These are phyloP conservation scores for Musa acuminata DNA, from an alignment of 176 grass and related monocot species.

Conservation along the genomic window DNA sequence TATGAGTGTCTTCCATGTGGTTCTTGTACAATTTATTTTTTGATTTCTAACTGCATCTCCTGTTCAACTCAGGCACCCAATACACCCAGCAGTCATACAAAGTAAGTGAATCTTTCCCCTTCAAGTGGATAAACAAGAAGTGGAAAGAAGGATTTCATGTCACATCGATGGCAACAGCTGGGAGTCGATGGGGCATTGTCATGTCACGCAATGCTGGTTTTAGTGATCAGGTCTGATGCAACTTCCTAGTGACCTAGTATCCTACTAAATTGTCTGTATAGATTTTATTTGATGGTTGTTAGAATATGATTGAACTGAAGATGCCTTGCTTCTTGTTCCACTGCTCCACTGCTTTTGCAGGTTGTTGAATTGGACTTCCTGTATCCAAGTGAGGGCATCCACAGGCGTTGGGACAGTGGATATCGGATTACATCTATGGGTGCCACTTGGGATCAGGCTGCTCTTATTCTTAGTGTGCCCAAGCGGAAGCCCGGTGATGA, in stretches of 20 bases:
- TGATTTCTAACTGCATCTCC: neutral
- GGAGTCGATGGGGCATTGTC: conserved; percentile 12
- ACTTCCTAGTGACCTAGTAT: neutral
- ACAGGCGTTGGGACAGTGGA: conserved; percentile 11
- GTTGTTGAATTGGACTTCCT: conserved; percentile 18
- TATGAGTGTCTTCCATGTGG: too few relatives aligned
- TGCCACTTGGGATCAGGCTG: conserved; percentile 19
- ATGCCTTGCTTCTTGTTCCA: neutral
- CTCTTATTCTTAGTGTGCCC: conserved; percentile 14
- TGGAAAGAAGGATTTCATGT: conserved; percentile 21
- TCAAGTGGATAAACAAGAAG: conserved; percentile 19
- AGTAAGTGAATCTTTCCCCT: conserved; percentile 14
- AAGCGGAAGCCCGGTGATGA: conserved; percentile 18
- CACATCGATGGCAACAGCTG: conserved; percentile 16
- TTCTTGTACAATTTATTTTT: neutral
- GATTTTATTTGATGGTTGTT: neutral
- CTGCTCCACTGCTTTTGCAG: neutral
- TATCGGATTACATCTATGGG: conserved; percentile 15
- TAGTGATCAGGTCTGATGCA: conserved; percentile 2
- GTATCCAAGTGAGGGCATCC: conserved; percentile 13
- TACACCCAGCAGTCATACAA: conserved; percentile 20
- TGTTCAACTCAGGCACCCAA: conserved; percentile 9
- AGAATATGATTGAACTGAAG: too few relatives aligned
- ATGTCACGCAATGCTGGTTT: conserved; percentile 20
- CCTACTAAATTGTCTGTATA: neutral